Base-by-base conservation (phyloP, 495 filamentous ascomycete genomes). In the Talaromyces borbonicus region DNA sequence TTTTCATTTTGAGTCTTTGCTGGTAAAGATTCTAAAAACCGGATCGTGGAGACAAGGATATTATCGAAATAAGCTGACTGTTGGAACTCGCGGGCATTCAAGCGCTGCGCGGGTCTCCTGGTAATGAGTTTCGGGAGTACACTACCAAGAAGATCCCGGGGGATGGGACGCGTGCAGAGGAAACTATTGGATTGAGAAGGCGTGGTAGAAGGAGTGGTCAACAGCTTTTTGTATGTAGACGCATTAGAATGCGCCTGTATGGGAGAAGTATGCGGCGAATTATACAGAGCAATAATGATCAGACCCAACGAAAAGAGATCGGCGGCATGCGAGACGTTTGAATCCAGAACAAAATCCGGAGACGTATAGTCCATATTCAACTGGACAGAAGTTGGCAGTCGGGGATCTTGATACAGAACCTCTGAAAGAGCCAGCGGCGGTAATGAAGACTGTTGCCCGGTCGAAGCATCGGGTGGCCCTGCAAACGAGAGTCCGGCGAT, bases 61-160 rank as follows among this genome's bases (percentile, higher is more conserved):
- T 96, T 97, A 60, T 97, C 87, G 51, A 98, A 98, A 58, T 93
- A 98, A 49, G 80, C 78, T 48, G 86, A 89, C 58, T 95, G 79
- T 57, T 98, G 90, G 49, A 98, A 97, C 51, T 95, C 90, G 42
- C 80, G 78, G 27, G 90, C 93, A 45, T 79, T 90, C 69, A 94
- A 78, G 23, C 92, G 76, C 53, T 92, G 82, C 1, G 87, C 85
- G 0, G 92, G 86, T 41, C 87, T 72, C 45, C 93, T 74, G 0
- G 92, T 90, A 47, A 97, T 85, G 23, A 97, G 72, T 31, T 80
- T 71, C 2, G 92, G 86, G 15, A 98, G 67, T 0, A 96, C 81
- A 31, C 80, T 74, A 9, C 68, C 74, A 18, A 78, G 62, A 4
- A 98, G 72, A 29, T 90, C 87, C 38, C 76, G 84, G 6, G 92